Base-by-base conservation (phyloP, 1,284 basidiomycete genomes). In the Melampsora larici-populina region DNA sequence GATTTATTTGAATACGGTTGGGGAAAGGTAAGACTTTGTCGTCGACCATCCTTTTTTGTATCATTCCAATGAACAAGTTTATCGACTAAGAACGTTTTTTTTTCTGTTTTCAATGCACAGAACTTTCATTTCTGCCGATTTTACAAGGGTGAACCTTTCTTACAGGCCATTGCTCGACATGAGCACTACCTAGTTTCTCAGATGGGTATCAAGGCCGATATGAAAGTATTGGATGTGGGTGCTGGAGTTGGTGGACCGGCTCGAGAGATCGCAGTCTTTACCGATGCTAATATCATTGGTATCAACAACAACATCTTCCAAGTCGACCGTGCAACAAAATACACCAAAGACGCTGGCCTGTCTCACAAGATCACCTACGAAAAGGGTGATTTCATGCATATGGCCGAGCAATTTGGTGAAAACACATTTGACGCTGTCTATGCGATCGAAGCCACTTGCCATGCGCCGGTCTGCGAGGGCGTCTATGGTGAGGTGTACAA, bases 81-180 rank as follows among this genome's bases (percentile, higher is more conserved):
- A 40, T 65, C 24, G 62, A 29, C 62, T 64, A 29, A 36, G 17
- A 31, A 18, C 9, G 29, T 31, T 33, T 33, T 1, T 15, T n/a
- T n/a, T n/a, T 3, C 29, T 43, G 36, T 43, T 18, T 36, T 17
- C 58, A 26, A n/a, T 26, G 89, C 88, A 8, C 87, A 90, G 79
- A 95, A 91, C 65, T 99, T 99, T 89, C 96, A 99, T 86, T 99
- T 99, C 85, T 97, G 93, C 76, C 93, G 97, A 58, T 99, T 97
- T 88, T 78, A 78, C 55, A 55, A 58, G 1, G 97, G 96, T 80
- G 97, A 99, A 85, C 89, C 89, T 0, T 98, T 99, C 84, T 85
- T 86, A 79, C 88, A 89, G 83, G 88, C 88, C 66, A 86, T 99
- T 78, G 95, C 96, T 24, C 91, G 97, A 73, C 96, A 99, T 84